Evolutionary conservation across 2,329 filamentous ascomycete genomes (phyloP), one percentile per base, ranked within the genome.

Genomic region (Alternaria solani): DNA sequence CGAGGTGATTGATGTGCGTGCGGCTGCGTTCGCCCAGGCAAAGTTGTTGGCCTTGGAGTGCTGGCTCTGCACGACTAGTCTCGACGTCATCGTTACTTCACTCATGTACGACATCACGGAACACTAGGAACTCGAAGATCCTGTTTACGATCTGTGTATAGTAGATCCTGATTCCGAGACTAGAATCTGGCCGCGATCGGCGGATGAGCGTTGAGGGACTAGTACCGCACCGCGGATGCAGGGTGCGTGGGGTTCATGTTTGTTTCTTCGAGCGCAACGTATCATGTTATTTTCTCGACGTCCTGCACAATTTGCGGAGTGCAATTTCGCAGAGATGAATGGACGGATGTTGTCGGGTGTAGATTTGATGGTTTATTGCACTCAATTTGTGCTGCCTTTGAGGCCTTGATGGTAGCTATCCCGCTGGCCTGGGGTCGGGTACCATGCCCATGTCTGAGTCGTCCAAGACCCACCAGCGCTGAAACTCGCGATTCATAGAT

Each of bases 11-110:
- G 53, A 63, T 62, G 57, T 64, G 57, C 60, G 52, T 49, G 55
- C 30, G 43, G 49, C 38, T 51, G 47, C 52, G 44, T 39, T 57
- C 34, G 44, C 47, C 36, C 38, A 51, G 34, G 26, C 39, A 57
- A 16, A 41, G 46, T 34, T 51, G 44, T 12, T 53, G 20, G 47
- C 25, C 38, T 43, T 43, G 20, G 51, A 55, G 44, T 41, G 39
- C 18, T 55, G 51, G 55, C 56, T 57, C 39, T 47, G 57, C 47
- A 57, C 23, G 51, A 25, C 61, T 68, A 72, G 67, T 74, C 71
- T 73, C 63, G 52, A 74, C 73, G 73, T 75, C 73, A 75, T 75
- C 34, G 62, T 73, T 70, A 63, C 62, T 52, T 73, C 47, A 63
- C 57, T 58, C 34, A 48, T 65, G 62, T 63, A 56, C 57, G 58